Base-by-base conservation (phyloP, 2,329 filamentous ascomycete genomes). In the Gliomastix tumulicola region DNA sequence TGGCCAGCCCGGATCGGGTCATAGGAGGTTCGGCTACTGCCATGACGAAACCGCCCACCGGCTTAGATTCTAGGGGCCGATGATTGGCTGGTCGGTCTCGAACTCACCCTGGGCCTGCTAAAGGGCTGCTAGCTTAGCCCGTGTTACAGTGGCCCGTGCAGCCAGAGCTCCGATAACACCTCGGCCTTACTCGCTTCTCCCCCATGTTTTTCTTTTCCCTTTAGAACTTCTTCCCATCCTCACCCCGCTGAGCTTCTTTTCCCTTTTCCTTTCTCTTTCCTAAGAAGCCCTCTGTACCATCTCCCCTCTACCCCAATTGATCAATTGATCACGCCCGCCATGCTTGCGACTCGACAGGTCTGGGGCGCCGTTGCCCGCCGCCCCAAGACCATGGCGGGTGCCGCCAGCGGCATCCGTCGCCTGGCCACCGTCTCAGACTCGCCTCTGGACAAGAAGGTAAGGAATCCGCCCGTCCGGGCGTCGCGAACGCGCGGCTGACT, bases 401-500 rank as follows among this genome's bases (percentile, higher is more conserved):
- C 68, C 63, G 66, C 79, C 74, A 64, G 81, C 55, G 68, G 75
- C 59, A 62, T 80, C 55, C 76, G 80, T 52, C 73, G 80, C 53
- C 81, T 96, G 73, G 90, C 90, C 47, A 94, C 89, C 53, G 84
- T 88, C 57, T 76, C 79, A 55, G 87, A 95, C 68, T 81, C 80
- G 59, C 79, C 88, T 53, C 82, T 98, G 51, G 86, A 89, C 71
- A 82, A 82, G 71, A 95, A 96, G 84, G 92, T 76, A 59, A 48
- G 69, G 34, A 31, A 17, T 15, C 27, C 19, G 10, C 15, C 13
- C 11, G 17, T n/a, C 27, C 16, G 19, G 27, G 12, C 18, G 11
- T 13, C 11, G 21, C 13, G 17, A 13, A 12, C 22, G 17, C 19
- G 22, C 15, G 16, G 19, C 31, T 38, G 20, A 20, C 31, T 27